Base-by-base conservation (phyloP, 176 grass and related monocot species). In the Elaeis guineensis region DNA sequence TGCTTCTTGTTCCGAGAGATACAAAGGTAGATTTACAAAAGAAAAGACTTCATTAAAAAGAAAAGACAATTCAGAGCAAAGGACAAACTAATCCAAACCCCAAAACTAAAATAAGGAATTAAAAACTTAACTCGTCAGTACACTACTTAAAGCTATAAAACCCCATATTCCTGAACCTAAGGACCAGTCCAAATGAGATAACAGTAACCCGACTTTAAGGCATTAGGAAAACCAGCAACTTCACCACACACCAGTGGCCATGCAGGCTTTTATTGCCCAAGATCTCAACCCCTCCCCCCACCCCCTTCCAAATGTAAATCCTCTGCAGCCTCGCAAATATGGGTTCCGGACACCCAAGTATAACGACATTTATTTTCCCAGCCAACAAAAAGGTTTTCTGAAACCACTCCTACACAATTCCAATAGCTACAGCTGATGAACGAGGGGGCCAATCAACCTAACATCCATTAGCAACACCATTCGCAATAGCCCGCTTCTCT, bases 141-240 rank as follows among this genome's bases (percentile, higher is more conserved):
- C 24, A 26, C 25, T 17, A 71, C 64, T 71, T 71, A 58, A 56
- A 29, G n/a, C 51, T 78, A 78, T 65, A 65, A 71, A 54, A 59
- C 52, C 75, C 57, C 65, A 78, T 57, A 59, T 58, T 65, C 75
- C 50, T 72, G 30, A 67, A 58, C 49, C 75, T 71, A 71, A 58
- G 32, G 26, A 78, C 55, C 75, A 50, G 58, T 28, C 22, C 18
- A 69, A 69, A 58, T 54, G 24, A 49, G 3, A 63, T 64, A 78
- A 59, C 49, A 54, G 56, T 58, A 63, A 65, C 55, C 76, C 50
- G 59, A 65, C 67, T 77, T 8, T 51, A 72, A 55, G 25, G 15
- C 67, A 78, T 71, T 67, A 57, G 14, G 55, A 64, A 72, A 62
- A 64, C 66, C 24, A 72, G 64, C 61, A 25, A 25, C 2, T 17